Conservation (phyloP, 176 grass and related monocot species). For the Musa troglodytarum region DNA sequence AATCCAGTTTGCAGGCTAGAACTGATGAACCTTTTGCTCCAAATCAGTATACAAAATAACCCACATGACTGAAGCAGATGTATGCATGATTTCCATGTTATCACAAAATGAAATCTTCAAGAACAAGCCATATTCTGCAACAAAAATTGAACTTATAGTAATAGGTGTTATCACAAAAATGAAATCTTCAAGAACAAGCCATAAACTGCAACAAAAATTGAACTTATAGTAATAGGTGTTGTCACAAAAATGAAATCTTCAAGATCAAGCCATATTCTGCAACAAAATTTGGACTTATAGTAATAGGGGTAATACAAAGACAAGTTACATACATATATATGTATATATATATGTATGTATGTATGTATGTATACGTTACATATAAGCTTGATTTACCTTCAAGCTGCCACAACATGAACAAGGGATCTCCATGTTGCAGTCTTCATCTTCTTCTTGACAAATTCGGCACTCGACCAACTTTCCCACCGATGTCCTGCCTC, state of each 20-base stretch:
- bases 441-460: conserved; percentile 64
- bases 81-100: too few relatives aligned
- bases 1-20: background rate
- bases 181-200: background rate
- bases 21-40: too few relatives aligned
- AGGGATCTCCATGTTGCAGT: conserved; percentile 53
- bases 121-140: background rate
- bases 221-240: background rate
- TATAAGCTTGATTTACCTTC: conserved; percentile 34
- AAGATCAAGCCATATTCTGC: background rate
- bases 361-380: too few relatives aligned
- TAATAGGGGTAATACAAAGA: background rate
- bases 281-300: background rate
- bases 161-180: too few relatives aligned
- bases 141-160: background rate
- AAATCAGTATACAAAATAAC: too few relatives aligned
- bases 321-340: background rate
- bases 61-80: too few relatives aligned
- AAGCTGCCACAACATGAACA: conserved; percentile 85
- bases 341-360: too few relatives aligned
- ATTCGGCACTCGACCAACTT: conserved; percentile 65
- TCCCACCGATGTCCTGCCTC: background rate
- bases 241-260: too few relatives aligned
- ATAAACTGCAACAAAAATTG: background rate
- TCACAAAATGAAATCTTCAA: too few relatives aligned